A percentile compares a stretch with the other conserved stretches of the same genome.
phyloP scores from a whole-genome alignment of 1,284 basidiomycete species.

The Heterobasidion parviporum region DNA sequence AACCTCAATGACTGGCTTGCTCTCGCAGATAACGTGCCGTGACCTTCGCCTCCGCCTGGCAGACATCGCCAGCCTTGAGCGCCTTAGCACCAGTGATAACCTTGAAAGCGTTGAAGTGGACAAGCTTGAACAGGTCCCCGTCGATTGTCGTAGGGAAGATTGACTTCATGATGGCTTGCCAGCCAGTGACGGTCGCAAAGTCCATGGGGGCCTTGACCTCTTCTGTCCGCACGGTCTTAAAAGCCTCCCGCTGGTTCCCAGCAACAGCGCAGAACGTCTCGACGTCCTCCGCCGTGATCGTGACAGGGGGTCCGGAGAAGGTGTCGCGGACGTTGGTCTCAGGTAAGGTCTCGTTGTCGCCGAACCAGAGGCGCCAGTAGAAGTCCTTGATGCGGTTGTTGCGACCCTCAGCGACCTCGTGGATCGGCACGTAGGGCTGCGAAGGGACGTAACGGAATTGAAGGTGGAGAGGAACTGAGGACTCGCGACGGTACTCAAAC shows the following conservation, averaged over 20 bases:
- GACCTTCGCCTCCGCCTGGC: slow-evolving; percentile 85
- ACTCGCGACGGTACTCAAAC: slow-evolving; percentile 77
- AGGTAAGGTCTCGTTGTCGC: slow-evolving; percentile 72
- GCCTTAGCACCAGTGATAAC: slow-evolving; percentile 73
- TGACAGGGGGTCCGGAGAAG: slow-evolving; percentile 80
- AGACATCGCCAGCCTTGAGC: slow-evolving; percentile 82
- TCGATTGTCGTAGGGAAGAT: slow-evolving; percentile 92
- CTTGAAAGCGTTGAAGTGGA: slow-evolving; percentile 96
- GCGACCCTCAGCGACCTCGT: slow-evolving; percentile 80
- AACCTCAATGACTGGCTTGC: slow-evolving; percentile 85
- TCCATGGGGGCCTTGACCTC: slow-evolving; percentile 90
- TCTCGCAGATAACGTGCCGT: slow-evolving; percentile 76
- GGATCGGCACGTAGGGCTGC: slow-evolving; percentile 88
- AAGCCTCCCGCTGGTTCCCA: slow-evolving; percentile 87
- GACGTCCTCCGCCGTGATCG: slow-evolving; percentile 68
- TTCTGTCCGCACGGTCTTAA: slow-evolving; percentile 71
- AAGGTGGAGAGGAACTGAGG: slow-evolving; percentile 75
- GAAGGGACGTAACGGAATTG: slow-evolving; percentile 85
- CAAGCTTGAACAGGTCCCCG: slow-evolving; percentile 90
- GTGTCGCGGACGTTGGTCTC: slow-evolving; percentile 68
- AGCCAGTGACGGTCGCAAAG: slow-evolving; percentile 85
- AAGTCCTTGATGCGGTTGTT: slow-evolving; percentile 93
- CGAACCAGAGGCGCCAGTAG: slow-evolving; percentile 97
- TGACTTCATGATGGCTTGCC: slow-evolving; percentile 89
- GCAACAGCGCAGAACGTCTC: slow-evolving; percentile 91